Conservation (phyloP, 768 basidiomycete species). For the Candolleomyces aberdarensis region DNA sequence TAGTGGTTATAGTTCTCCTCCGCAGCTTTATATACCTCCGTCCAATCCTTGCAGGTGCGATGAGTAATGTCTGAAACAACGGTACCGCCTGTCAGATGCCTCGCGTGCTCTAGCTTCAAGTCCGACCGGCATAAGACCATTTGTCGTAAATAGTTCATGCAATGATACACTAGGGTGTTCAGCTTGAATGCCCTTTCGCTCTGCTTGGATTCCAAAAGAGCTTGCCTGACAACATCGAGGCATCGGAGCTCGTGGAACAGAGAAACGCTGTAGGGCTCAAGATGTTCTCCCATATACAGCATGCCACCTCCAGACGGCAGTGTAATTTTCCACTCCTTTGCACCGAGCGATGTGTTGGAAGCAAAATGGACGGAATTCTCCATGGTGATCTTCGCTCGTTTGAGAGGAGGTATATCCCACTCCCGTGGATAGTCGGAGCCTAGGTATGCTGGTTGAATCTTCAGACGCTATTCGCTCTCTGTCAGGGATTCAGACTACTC, state of each 20-base stretch:
- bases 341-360: conserved; percentile 15
- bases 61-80: conserved; percentile 12
- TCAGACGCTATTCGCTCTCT: background rate
- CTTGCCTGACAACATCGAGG: conserved; percentile 25
- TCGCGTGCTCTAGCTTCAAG: conserved; percentile 6
- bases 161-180: conserved; percentile 7
- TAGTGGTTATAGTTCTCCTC: conserved; percentile 10
- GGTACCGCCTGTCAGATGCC: background rate
- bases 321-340: conserved; percentile 19
- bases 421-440: conserved; percentile 6
- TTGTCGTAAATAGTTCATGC: conserved; percentile 16
- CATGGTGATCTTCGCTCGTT: conserved; percentile 18
- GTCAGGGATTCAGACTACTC: background rate
- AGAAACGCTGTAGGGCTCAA: conserved; percentile 28
- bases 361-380: conserved; percentile 20
- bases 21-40: conserved; percentile 13
- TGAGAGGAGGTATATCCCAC: conserved; percentile 10
- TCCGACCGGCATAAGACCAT: conserved; percentile 14
- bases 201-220: conserved; percentile 3
- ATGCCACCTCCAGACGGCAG: conserved; percentile 19
- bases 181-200: background rate
- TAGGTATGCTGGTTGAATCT: background rate
- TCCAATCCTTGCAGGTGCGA: conserved; percentile 18
- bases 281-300: conserved; percentile 20
- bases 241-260: conserved; percentile 38